These are phyloP conservation scores for Lepiota venenata DNA, from an alignment of 768 basidiomycete genomes.

Conservation along the genomic window DNA sequence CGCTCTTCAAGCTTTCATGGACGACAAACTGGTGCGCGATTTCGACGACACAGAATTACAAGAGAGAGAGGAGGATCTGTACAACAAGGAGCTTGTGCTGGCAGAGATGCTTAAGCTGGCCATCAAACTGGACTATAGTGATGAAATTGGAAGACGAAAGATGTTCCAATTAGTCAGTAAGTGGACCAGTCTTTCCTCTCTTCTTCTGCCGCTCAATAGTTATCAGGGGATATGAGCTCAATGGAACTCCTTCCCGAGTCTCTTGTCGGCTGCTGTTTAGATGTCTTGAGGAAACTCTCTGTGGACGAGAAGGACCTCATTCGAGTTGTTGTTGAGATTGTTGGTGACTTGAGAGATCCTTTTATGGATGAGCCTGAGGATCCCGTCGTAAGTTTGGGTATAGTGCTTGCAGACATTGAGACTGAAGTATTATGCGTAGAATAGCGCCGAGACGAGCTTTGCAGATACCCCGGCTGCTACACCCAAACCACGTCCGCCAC, in stretches of 20 bases:
- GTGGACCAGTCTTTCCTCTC: constrained; percentile 26
- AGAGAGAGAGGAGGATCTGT: constrained; percentile 42
- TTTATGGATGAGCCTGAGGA: constrained; percentile 30
- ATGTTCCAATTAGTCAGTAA: constrained; percentile 84
- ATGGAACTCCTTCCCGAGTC: constrained; percentile 65
- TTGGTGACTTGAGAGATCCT: constrained; percentile 72
- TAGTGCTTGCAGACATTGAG: not conserved
- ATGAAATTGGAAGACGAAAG: constrained; percentile 86
- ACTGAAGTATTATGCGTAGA: not conserved
- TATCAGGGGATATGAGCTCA: constrained; percentile 75
- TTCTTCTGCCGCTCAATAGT: not conserved
- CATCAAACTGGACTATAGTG: constrained; percentile 81
- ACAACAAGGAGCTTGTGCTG: constrained; percentile 65
- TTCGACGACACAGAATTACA: constrained; percentile 32
- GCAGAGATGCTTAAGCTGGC: constrained; percentile 79
- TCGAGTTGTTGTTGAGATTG: constrained; percentile 82
- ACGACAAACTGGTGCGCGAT: constrained; percentile 21
- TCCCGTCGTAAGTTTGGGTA: not conserved
- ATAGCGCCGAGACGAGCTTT: constrained; percentile 23
- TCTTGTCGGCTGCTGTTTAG: constrained; percentile 73
- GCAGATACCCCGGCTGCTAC: constrained; percentile 24
- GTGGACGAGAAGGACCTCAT: constrained; percentile 81
- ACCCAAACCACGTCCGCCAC: constrained; percentile 18
- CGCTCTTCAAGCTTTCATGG: constrained; percentile 18
- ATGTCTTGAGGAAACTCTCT: constrained; percentile 73